A percentile compares a stretch with the other conserved stretches of the same genome.
Conservation (phyloP, 2,329 filamentous ascomycete species). For the Apiospora kogelbergensis region DNA sequence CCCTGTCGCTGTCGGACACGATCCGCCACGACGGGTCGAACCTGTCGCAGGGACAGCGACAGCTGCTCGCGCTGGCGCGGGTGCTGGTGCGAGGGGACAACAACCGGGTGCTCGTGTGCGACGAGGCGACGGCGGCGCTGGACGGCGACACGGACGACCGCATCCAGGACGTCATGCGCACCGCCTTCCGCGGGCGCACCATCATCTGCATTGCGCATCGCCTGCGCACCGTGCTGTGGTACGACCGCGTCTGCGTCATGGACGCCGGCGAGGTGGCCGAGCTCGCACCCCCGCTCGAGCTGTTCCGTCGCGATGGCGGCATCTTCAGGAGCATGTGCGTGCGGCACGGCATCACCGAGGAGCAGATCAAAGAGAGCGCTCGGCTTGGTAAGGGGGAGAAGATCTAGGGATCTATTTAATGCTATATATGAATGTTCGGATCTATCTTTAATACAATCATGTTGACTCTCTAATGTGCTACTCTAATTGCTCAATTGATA, state of each 20-base stretch:
- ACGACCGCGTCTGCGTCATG: slow-evolving; percentile 56
- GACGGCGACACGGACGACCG: slow-evolving; percentile 60
- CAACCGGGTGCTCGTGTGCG: slow-evolving; percentile 67
- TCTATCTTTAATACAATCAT: too few species aligned
- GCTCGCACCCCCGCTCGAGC: slow-evolving; percentile 54
- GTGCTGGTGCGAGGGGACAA: slow-evolving; percentile 67
- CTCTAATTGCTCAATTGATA: too few species aligned
- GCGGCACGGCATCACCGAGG: background rate
- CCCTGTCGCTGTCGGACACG: slow-evolving; percentile 58
- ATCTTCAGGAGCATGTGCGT: background rate
- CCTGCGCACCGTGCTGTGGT: slow-evolving; percentile 53
- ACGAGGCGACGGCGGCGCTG: slow-evolving; percentile 71
- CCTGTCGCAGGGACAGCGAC: slow-evolving; percentile 59
- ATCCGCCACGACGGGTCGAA: slow-evolving; percentile 39
- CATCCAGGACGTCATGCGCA: slow-evolving; percentile 45
- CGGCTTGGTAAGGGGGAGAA: too few species aligned
- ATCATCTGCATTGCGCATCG: slow-evolving; percentile 25
- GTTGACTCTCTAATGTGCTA: too few species aligned
- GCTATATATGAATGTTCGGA: too few species aligned
- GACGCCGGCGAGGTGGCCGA: slow-evolving; percentile 53
- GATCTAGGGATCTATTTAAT: too few species aligned
- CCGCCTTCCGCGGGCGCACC: slow-evolving; percentile 22
- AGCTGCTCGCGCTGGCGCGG: slow-evolving; percentile 60
- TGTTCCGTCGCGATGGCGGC: slow-evolving; percentile 35
- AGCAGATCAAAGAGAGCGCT: background rate